Percentiles rank a stretch among this genome's conserved stretches.
These are phyloP conservation scores for Raddia distichophylla DNA, from an alignment of 176 grass and related monocot genomes.

Conservation along the genomic window DNA sequence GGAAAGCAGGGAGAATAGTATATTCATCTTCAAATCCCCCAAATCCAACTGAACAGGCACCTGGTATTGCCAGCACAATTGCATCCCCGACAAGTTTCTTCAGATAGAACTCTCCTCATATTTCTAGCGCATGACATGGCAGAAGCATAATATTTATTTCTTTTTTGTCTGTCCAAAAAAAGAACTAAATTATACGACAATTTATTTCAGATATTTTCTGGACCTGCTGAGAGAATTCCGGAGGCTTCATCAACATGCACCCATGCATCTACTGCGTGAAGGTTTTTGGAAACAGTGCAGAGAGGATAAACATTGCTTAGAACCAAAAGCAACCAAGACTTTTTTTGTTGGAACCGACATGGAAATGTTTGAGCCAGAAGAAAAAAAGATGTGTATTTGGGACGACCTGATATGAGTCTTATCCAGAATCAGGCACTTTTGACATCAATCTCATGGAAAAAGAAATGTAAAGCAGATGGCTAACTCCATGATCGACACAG, in stretches of 20 bases:
- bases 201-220: background rate
- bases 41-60: background rate
- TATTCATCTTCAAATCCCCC: background rate
- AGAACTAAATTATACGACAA: background rate
- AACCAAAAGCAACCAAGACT: background rate
- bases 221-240: background rate
- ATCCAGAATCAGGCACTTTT: background rate
- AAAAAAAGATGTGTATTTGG: background rate
- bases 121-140: background rate
- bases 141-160: background rate
- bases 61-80: background rate
- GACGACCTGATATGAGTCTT: background rate
- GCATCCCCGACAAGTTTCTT: background rate
- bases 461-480: background rate
- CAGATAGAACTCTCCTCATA: conserved; percentile 2
- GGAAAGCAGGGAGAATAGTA: background rate
- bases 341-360: background rate
- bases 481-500: background rate
- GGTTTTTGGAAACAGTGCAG: background rate
- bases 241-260: background rate
- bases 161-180: background rate
- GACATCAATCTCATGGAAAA: background rate
- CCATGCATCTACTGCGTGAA: background rate
- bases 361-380: background rate
- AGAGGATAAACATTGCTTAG: background rate